phyloP scores from a whole-genome alignment of 768 basidiomycete genomes.

The Hydnum rufescens region DNA sequence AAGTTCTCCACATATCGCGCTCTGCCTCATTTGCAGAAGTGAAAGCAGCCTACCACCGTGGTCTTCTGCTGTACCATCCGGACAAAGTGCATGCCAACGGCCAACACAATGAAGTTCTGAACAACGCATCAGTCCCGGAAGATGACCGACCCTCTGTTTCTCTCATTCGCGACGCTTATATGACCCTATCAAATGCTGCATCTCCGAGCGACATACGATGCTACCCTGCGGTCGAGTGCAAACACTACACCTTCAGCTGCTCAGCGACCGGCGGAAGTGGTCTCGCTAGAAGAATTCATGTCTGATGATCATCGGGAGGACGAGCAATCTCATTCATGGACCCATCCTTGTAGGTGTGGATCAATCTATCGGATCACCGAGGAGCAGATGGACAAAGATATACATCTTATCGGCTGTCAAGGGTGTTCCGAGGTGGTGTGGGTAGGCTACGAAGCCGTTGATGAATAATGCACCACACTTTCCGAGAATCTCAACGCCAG shows the following conservation, averaged over 20 bases:
- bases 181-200: conserved; percentile 32
- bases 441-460: conserved; percentile 50
- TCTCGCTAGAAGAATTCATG: conserved; percentile 58
- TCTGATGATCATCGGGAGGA: conserved; percentile 17
- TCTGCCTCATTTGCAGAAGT: conserved; percentile 34
- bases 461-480: neutral
- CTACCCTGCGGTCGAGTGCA: neutral
- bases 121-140: conserved; percentile 16
- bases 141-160: conserved; percentile 5
- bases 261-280: conserved; percentile 48
- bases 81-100: conserved; percentile 24
- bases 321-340: conserved; percentile 24
- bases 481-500: no score
- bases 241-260: conserved; percentile 3
- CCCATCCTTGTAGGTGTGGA: conserved; percentile 53
- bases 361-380: conserved; percentile 39
- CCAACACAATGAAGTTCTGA: neutral
- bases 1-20: conserved; percentile 31
- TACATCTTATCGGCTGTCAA: conserved; percentile 50
- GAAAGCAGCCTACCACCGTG: conserved; percentile 50
- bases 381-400: conserved; percentile 43
- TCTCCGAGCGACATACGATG: conserved; percentile 35
- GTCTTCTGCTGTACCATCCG: conserved; percentile 45
- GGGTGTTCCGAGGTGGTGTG: conserved; percentile 69
- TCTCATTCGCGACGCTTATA: conserved; percentile 46